Percentiles rank a stretch among this genome's conserved stretches.
phyloP scores from a whole-genome alignment of 305 asterid genomes.

The Fraxinus floribunda region DNA sequence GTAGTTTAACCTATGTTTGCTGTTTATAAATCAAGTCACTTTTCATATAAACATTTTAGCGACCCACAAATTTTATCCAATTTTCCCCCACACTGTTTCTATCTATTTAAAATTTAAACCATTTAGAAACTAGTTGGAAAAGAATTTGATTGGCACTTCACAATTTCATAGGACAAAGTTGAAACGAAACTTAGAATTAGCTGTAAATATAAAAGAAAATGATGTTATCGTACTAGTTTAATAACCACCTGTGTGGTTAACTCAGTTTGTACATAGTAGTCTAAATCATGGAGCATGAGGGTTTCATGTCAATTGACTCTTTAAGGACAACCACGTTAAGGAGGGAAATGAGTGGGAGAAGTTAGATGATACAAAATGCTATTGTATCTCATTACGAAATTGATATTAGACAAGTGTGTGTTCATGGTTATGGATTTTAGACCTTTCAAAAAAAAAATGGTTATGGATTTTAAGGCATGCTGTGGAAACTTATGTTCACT shows the following conservation, averaged over 20 bases:
- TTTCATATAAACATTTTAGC: neutral
- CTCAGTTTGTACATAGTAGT: neutral
- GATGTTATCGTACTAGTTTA: neutral
- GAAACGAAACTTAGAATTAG: neutral
- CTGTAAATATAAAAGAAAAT: neutral
- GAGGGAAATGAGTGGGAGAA: neutral
- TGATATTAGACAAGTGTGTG: neutral
- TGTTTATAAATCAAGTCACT: neutral
- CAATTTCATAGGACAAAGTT: neutral
- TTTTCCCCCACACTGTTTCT: neutral
- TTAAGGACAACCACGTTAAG: neutral
- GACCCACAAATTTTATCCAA: neutral
- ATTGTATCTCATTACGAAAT: neutral
- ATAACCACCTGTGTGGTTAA: neutral
- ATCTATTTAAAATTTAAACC: neutral
- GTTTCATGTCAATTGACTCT: neutral
- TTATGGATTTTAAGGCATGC: neutral
- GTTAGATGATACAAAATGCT: neutral
- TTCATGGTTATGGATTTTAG: no score
- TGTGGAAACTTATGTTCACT: neutral
- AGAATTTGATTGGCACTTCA: neutral
- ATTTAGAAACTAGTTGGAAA: neutral
- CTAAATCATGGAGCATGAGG: neutral
- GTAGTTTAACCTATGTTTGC: neutral
- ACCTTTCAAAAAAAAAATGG: no score